Base-by-base conservation (phyloP, 164 flowering plant genomes). In the Chimonanthus praecox region DNA sequence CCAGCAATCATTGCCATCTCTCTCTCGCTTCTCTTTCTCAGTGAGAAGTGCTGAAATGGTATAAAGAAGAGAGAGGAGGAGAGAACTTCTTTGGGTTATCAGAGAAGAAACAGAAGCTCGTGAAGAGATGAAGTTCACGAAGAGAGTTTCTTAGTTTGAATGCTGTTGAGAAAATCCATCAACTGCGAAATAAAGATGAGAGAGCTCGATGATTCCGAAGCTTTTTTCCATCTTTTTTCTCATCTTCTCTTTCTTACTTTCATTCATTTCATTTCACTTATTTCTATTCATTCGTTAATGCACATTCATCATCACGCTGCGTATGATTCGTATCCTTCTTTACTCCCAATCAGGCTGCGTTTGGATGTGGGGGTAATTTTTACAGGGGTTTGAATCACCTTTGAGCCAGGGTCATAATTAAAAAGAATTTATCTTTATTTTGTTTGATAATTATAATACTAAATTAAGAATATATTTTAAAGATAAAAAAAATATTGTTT, bases 121-220 rank as follows among this genome's bases (percentile, higher is more conserved):
- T 71, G n/a, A n/a, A n/a, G n/a, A n/a, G n/a, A n/a, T n/a, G n/a
- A 75, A 77, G 61, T 73, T 65, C 58, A 76, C 75, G 63, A 79
- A 74, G 79, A 67, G 48, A 33, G 72, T 73, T 70, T 74, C 18
- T 70, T 58, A 77, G 72, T 33, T 61, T 68, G 71, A 49, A 64
- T 72, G 54, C 44, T 69, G 54, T 76, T 73, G 79, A 72, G 15
- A 33, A n/a, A 58, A 47, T 79, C 81, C 78, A 74, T 68, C 72
- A 64, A n/a, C 58, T 54, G 3, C 47, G 58, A 49, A 61, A 11
- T 5, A 13, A n/a, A 21, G 47, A 47, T 70, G 33, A 33, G n/a
- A 61, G 65, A n/a, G 10, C 66, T 54, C 72, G 78, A 75, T 67
- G 63, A 50, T 54, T 62, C 7, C 75, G 62, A 77, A 21, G 65